Base-by-base conservation (phyloP, 305 asterid species). In the Rubia tinctorum region DNA sequence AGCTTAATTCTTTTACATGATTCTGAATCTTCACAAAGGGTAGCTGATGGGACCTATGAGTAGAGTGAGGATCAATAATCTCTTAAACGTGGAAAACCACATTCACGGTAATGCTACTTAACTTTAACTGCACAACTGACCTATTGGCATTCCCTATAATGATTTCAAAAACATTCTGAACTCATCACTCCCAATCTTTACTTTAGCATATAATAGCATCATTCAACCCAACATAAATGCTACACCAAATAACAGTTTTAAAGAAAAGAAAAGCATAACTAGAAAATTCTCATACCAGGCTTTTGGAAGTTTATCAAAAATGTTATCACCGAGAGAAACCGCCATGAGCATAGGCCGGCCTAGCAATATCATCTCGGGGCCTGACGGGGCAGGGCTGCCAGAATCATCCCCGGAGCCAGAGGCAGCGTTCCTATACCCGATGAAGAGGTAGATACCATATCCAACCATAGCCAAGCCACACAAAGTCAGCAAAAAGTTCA, bases 391-490 rank as follows among this genome's bases (percentile, higher is more conserved):
- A 59, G 84, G 37, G 47, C 83, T 77, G 4, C 39, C 67, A 25
- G 68, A 73, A 78, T 87, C 91, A 65, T 75, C 93, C 43, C 78
- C 87, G 2, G 87, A 9, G 11, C 78, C 87, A 6, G 87, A 9
- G 11, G 75, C 67, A 45, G 86, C 82, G 68, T 80, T 87, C 80
- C 86, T 82, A 79, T 83, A 95, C 87, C 78, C 93, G 78, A 92
- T 92, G 78, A 92, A 95, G 53, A 95, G 95, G 82, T 89, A 95
- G 47, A 95, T 79, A 37, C 99, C 99, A 76, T 90, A 95, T 4
- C 99, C 99, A 69, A 91, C 82, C 94, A 90, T 95, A 15, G 89
- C 91, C 80, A 92, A 83, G 71, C 99, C 99, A 82, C 86, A 88
- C 58, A 92, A 87, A 76, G 93, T 82, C 82, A 95, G 73, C 58